A percentile compares a stretch with the other conserved stretches of the same genome.
phyloP scores from a whole-genome alignment of 176 grass and related monocot genomes.

The Paspalum vaginatum region DNA sequence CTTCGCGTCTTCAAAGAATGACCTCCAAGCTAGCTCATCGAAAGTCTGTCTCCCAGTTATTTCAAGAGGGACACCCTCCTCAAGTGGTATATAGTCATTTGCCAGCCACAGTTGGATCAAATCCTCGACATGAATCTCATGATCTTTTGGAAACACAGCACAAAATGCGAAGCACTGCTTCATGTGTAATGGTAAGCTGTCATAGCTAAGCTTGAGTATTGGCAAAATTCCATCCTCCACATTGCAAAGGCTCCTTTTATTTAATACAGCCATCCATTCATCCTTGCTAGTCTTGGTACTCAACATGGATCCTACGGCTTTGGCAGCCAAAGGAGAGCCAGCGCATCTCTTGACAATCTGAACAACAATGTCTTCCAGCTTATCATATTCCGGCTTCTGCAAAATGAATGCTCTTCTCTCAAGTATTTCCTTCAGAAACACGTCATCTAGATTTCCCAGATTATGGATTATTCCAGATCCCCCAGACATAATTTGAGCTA shows the following conservation, averaged over 20 bases:
- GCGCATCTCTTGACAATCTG: not conserved
- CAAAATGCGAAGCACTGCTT: not conserved
- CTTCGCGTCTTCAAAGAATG: slow-evolving; percentile 18
- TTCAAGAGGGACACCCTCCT: not conserved
- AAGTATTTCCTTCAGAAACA: not conserved
- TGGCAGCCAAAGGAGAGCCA: not conserved
- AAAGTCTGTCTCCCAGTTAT: not conserved
- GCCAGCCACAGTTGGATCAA: not conserved
- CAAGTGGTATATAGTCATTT: not conserved
- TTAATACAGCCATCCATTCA: not conserved
- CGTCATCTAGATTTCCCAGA: not conserved
- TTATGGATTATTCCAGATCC: not conserved
- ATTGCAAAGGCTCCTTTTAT: not conserved
- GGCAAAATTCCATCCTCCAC: not conserved
- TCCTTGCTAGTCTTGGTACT: not conserved
- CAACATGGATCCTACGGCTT: not conserved
- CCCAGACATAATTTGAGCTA: not conserved
- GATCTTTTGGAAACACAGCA: not conserved
- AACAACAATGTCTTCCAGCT: not conserved
- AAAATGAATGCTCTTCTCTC: not conserved
- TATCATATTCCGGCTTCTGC: not conserved
- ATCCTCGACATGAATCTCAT: not conserved
- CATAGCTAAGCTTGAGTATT: not conserved
- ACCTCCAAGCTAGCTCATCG: not conserved
- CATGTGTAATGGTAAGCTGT: not conserved